Evolutionary conservation across 371 early-diverging fungal genomes (phyloP).

Genomic region (Rhizopus arrhizus): DNA sequence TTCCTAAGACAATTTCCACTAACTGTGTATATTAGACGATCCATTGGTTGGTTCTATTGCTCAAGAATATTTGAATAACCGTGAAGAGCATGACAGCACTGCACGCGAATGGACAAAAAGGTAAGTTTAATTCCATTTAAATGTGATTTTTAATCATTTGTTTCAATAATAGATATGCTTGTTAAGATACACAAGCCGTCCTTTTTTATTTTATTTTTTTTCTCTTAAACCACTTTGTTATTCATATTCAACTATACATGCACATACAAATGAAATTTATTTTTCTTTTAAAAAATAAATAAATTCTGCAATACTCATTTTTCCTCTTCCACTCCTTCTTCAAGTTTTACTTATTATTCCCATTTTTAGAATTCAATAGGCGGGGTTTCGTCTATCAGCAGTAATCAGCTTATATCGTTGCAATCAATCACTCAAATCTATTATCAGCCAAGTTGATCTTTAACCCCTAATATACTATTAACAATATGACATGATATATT

Average conservation of each 20-base stretch:
- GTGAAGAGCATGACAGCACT: constrained; percentile 88
- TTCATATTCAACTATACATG: background rate
- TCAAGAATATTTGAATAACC: constrained; percentile 84
- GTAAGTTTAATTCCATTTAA: constrained; percentile 31
- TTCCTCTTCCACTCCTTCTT: background rate
- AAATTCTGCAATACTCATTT: no score
- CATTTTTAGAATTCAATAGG: background rate
- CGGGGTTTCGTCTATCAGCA: constrained; percentile 1
- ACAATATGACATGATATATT: no score
- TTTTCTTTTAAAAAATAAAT: background rate
- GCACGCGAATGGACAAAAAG: constrained; percentile 93
- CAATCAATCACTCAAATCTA: constrained; percentile 6
- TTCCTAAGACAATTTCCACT: background rate
- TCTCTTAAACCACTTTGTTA: background rate
- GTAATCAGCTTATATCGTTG: background rate
- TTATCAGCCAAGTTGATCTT: background rate
- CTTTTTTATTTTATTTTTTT: constrained; percentile 1
- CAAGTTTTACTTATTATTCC: background rate
- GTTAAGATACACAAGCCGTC: constrained; percentile 1
- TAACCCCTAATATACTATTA: background rate
- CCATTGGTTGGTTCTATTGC: constrained; percentile 93
- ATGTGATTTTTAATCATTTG: background rate
- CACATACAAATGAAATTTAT: background rate
- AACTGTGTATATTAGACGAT: constrained; percentile 63
- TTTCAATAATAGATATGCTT: constrained; percentile 19